Conservation (phyloP, 1,284 basidiomycete species). For the Apiotrichum veenhuisii region DNA sequence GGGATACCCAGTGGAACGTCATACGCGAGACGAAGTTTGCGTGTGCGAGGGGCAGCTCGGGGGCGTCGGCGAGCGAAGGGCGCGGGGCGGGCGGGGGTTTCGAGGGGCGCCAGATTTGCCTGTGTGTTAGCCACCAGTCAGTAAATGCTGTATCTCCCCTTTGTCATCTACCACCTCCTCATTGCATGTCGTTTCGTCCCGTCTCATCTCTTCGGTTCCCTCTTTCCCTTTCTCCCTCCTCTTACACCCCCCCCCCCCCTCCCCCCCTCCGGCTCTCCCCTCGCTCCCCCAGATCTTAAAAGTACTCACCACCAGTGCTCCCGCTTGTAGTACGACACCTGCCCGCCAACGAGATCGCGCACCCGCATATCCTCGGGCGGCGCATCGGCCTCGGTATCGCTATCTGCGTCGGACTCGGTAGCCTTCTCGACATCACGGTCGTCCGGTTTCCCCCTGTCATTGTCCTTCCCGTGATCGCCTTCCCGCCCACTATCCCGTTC, state of each 20-base stretch:
- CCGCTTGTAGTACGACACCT: constrained; percentile 31
- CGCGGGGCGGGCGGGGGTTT: constrained; percentile 59
- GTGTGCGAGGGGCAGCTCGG: constrained; percentile 59
- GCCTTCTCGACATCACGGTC: too few species aligned
- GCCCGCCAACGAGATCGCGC: constrained; percentile 25
- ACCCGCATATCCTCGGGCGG: constrained; percentile 14
- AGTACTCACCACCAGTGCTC: constrained; percentile 43
- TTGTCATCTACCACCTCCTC: too few species aligned
- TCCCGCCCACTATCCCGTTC: too few species aligned
- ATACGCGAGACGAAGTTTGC: constrained; percentile 56
- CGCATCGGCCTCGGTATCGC: constrained; percentile 5
- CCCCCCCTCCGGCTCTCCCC: too few species aligned
- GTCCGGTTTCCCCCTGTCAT: too few species aligned
- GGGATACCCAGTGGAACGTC: constrained; percentile 51
- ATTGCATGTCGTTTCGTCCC: too few species aligned
- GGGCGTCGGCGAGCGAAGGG: constrained; percentile 58
- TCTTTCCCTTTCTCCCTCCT: neutral
- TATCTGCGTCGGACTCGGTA: neutral
- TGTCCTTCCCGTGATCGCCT: too few species aligned
- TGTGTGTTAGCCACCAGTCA: constrained; percentile 14
- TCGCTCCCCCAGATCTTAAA: too few species aligned
- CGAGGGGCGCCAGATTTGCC: constrained; percentile 54
- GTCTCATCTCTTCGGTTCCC: neutral
- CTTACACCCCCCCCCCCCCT: too few species aligned
- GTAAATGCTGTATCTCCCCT: too few species aligned